phyloP scores from a whole-genome alignment of 225 moss, liverwort and hornwort genomes.

The Climacium dendroides region DNA sequence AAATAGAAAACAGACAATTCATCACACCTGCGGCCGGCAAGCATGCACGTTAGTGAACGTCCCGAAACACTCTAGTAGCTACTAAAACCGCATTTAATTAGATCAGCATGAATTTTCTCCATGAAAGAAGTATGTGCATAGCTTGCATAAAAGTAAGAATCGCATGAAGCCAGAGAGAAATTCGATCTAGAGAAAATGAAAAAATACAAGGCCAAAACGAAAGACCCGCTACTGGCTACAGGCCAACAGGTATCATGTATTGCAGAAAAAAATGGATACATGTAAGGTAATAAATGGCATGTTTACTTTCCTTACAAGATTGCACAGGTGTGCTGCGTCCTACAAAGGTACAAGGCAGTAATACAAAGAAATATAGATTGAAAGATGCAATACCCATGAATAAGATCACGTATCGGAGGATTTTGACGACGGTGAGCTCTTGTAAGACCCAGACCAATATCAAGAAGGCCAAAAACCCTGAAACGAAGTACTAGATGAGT shows the following conservation, averaged over 20 bases:
- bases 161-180: background rate
- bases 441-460: conserved; percentile 64
- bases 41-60: background rate
- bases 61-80: background rate
- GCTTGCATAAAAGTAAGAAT: background rate
- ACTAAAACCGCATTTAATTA: background rate
- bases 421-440: conserved; percentile 51
- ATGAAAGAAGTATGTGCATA: background rate
- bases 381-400: conserved; percentile 64
- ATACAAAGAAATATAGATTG: background rate
- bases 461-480: conserved; percentile 74
- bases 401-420: conserved; percentile 71
- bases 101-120: background rate
- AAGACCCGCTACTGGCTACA: background rate
- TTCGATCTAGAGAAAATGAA: background rate
- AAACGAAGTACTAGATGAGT: background rate
- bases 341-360: background rate
- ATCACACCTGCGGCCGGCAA: conserved; percentile 62
- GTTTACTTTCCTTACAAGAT: background rate
- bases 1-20: conserved; percentile 97
- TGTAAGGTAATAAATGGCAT: background rate
- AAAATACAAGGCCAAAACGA: background rate
- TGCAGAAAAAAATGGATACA: background rate
- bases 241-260: background rate
- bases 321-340: background rate